These are phyloP conservation scores for Osmanthus fragrans DNA, from an alignment of 257 asterid genomes.

Conservation along the genomic window DNA sequence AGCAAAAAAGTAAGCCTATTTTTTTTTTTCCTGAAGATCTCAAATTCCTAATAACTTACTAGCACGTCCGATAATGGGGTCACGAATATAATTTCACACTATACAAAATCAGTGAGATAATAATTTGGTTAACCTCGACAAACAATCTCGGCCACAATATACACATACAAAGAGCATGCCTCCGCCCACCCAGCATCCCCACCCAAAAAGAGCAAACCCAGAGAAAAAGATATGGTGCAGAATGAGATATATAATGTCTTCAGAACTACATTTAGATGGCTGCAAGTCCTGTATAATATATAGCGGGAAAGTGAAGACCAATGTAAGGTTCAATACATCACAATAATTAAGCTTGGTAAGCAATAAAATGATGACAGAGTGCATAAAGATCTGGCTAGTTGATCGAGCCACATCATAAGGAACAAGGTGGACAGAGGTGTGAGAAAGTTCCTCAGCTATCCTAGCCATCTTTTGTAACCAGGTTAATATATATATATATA, in stretches of 20 bases:
- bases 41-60: background rate
- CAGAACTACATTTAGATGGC: background rate
- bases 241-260: background rate
- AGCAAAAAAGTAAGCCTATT: no score
- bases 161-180: background rate
- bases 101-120: background rate
- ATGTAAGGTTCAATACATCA: background rate
- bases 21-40: background rate
- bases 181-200: background rate
- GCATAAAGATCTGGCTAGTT: background rate
- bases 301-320: background rate
- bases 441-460: background rate
- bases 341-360: background rate
- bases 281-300: background rate
- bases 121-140: no score
- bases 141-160: background rate
- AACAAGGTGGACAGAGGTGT: background rate
- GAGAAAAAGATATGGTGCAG: background rate
- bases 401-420: background rate
- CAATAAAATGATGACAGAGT: background rate
- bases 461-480: background rate
- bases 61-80: background rate
- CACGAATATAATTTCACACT: background rate
- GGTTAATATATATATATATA: background rate
- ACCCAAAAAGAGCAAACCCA: background rate